A percentile compares a stretch with the other conserved stretches of the same genome.
phyloP scores from a whole-genome alignment of 306 rosid genomes.

The Rosa lucieae region DNA sequence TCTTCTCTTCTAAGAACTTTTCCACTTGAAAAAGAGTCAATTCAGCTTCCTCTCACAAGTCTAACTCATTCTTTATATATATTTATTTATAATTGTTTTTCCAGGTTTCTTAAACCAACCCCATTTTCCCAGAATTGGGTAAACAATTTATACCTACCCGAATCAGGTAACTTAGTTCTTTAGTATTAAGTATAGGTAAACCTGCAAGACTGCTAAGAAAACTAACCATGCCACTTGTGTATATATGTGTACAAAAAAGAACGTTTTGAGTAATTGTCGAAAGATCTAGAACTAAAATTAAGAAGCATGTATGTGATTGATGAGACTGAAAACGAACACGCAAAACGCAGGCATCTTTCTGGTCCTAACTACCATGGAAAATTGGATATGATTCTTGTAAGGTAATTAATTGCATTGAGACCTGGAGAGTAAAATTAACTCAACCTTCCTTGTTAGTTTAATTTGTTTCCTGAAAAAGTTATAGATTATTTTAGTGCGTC shows the following conservation, averaged over 20 bases:
- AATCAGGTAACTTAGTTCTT: neutral
- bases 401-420: neutral
- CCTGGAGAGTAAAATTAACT: neutral
- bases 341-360: neutral
- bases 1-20: slow-evolving; percentile 4
- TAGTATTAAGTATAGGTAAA: neutral
- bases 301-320: neutral
- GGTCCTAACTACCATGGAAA: slow-evolving; percentile 12
- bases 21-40: slow-evolving; percentile 9
- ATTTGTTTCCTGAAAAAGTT: neutral
- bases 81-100: neutral
- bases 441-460: neutral
- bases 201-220: slow-evolving; percentile 21
- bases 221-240: neutral
- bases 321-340: neutral
- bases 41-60: neutral
- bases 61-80: neutral
- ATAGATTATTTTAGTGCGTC: no score
- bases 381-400: neutral
- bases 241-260: neutral
- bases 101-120: slow-evolving; percentile 25
- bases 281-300: neutral
- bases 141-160: slow-evolving; percentile 50
- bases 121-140: slow-evolving; percentile 46
- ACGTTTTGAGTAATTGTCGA: neutral